phyloP scores from a whole-genome alignment of 352 stramenopile species.

The Globisporangium viniferum region DNA sequence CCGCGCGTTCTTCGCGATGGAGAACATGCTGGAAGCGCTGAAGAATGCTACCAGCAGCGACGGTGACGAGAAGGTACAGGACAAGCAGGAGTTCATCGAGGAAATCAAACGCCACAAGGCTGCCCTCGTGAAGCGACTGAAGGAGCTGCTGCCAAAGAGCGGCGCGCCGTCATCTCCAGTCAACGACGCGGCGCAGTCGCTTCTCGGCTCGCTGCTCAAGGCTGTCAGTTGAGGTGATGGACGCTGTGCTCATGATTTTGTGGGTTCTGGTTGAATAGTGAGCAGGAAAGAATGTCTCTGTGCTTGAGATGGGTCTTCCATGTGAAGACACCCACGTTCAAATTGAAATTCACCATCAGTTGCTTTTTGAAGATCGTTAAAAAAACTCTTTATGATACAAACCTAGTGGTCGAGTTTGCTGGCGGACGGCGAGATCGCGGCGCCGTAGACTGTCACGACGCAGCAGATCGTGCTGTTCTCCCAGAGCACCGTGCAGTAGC shows the following conservation, averaged over 20 bases:
- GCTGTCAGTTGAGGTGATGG: slow-evolving; percentile 11
- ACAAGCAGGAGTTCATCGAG: slow-evolving; percentile 44
- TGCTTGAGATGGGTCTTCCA: not conserved
- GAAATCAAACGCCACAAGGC: slow-evolving; percentile 34
- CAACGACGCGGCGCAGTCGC: slow-evolving; percentile 49
- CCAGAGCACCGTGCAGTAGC: slow-evolving; percentile 81
- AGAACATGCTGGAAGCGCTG: slow-evolving; percentile 68
- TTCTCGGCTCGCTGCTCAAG: slow-evolving; percentile 40
- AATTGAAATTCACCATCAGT: not conserved
- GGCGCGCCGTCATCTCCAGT: slow-evolving; percentile 24
- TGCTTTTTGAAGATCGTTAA: not conserved
- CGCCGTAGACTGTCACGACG: slow-evolving; percentile 79
- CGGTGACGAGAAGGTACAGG: slow-evolving; percentile 29
- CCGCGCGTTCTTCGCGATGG: slow-evolving; percentile 66
- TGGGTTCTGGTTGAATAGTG: not conserved
- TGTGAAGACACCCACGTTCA: too few relatives aligned
- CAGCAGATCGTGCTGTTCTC: slow-evolving; percentile 86
- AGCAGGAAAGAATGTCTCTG: not conserved
- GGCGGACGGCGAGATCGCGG: slow-evolving; percentile 74
- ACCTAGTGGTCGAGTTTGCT: slow-evolving; percentile 67
- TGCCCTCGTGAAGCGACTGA: slow-evolving; percentile 35
- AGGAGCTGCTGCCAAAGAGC: slow-evolving; percentile 22
- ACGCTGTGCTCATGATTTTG: not conserved
- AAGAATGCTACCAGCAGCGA: slow-evolving; percentile 9
- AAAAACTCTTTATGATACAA: slow-evolving; percentile 1